phyloP scores from a whole-genome alignment of 805 yeast genomes.

The Candida incommunis region DNA sequence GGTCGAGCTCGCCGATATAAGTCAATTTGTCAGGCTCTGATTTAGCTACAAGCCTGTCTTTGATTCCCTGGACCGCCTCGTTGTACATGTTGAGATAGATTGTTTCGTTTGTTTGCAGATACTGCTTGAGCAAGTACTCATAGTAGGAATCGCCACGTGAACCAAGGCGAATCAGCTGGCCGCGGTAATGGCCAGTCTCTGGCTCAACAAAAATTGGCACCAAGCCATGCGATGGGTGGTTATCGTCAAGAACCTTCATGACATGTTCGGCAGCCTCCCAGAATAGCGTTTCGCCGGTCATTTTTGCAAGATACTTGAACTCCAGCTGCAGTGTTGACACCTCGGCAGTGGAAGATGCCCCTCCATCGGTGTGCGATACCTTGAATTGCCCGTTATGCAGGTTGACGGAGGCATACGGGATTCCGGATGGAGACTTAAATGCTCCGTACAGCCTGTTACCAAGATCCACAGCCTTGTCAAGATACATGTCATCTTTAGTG shows the following conservation, averaged over 20 bases:
- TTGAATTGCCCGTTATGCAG: background rate
- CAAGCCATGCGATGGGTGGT: slow-evolving; percentile 55
- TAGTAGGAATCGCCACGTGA: slow-evolving; percentile 69
- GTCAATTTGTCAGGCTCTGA: slow-evolving; percentile 26
- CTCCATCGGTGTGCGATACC: slow-evolving; percentile 1
- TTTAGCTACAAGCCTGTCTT: slow-evolving; percentile 27
- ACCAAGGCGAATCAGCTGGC: slow-evolving; percentile 60
- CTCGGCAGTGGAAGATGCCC: slow-evolving; percentile 26
- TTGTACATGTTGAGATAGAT: slow-evolving; percentile 17
- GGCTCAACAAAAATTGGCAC: slow-evolving; percentile 75
- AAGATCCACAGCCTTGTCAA: slow-evolving; percentile 29
- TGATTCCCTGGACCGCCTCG: slow-evolving; percentile 25
- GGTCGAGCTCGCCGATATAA: slow-evolving; percentile 17
- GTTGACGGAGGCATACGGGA: slow-evolving; percentile 28
- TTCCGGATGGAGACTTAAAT: slow-evolving; percentile 43
- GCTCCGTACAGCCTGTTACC: slow-evolving; percentile 37
- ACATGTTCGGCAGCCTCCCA: slow-evolving; percentile 50
- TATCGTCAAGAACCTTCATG: slow-evolving; percentile 53
- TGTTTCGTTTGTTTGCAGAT: slow-evolving; percentile 25
- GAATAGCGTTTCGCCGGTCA: slow-evolving; percentile 34
- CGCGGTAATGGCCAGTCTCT: slow-evolving; percentile 54
- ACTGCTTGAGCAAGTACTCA: slow-evolving; percentile 36
- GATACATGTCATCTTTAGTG: slow-evolving; percentile 23
- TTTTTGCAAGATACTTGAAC: slow-evolving; percentile 36
- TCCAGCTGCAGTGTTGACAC: slow-evolving; percentile 38